Evolutionary conservation across 345 rosid genomes (phyloP).

Genomic region (Brassica incana): DNA sequence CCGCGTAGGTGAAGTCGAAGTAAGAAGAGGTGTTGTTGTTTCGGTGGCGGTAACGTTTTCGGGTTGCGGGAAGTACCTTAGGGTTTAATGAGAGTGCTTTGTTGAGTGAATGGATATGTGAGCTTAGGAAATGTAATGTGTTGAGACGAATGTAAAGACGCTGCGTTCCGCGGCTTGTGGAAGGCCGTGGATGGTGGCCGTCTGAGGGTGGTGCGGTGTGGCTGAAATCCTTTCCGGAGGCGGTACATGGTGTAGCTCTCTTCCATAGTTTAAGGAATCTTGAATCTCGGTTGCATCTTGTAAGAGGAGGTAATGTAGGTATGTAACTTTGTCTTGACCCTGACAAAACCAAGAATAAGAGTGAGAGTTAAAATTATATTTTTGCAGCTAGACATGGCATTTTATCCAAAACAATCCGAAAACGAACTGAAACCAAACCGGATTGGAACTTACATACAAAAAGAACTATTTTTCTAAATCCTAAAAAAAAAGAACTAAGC

Average conservation of each 20-base stretch:
- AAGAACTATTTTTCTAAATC: not conserved
- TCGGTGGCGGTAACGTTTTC: slow-evolving; percentile 43
- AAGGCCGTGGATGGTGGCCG: slow-evolving; percentile 73
- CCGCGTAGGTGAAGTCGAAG: slow-evolving; percentile 55
- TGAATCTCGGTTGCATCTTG: slow-evolving; percentile 78
- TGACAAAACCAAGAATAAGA: slow-evolving; percentile 23
- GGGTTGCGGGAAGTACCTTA: slow-evolving; percentile 44
- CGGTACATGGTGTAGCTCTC: slow-evolving; percentile 67
- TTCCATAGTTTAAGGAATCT: slow-evolving; percentile 71
- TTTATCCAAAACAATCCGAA: not conserved
- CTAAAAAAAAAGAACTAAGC: not conserved
- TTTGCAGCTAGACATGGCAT: not conserved
- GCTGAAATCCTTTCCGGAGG: slow-evolving; percentile 37
- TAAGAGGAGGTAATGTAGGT: slow-evolving; percentile 81
- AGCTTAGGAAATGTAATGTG: slow-evolving; percentile 69
- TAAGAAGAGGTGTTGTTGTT: slow-evolving; percentile 45
- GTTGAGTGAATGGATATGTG: slow-evolving; percentile 76
- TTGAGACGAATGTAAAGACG: slow-evolving; percentile 86
- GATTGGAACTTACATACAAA: not conserved
- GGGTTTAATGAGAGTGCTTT: slow-evolving; percentile 75
- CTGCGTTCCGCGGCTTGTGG: slow-evolving; percentile 91
- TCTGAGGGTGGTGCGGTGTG: slow-evolving; percentile 20
- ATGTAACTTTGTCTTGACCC: slow-evolving; percentile 82
- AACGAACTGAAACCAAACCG: not conserved
- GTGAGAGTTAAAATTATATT: not conserved